Evolutionary conservation across 2,329 filamentous ascomycete genomes (phyloP).

Genomic region (Nannizziopsis barbatae): DNA sequence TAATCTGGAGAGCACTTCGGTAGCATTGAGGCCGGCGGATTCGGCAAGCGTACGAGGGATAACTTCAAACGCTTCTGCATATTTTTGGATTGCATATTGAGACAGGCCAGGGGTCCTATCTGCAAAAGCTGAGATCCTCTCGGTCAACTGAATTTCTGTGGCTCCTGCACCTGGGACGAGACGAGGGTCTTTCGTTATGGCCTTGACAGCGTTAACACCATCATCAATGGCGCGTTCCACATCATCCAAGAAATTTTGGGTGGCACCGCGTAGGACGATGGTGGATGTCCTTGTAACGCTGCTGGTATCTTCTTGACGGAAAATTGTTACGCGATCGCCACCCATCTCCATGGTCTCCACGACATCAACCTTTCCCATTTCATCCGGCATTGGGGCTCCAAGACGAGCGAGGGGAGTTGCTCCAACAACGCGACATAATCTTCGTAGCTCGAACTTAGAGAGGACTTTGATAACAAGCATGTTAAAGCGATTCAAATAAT

Average conservation of each 20-base stretch:
- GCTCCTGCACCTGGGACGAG: constrained; percentile 90
- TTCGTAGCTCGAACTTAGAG: constrained; percentile 93
- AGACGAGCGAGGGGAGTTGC: constrained; percentile 92
- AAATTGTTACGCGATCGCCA: constrained; percentile 94
- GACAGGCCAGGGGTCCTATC: constrained; percentile 87
- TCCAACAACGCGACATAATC: constrained; percentile 89
- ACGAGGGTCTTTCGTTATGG: constrained; percentile 84
- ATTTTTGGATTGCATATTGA: constrained; percentile 97
- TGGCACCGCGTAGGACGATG: constrained; percentile 85
- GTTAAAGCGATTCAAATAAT: constrained; percentile 95
- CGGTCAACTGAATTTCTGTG: constrained; percentile 84
- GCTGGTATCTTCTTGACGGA: constrained; percentile 72
- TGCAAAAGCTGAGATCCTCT: constrained; percentile 78
- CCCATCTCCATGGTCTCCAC: constrained; percentile 97
- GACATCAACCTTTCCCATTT: constrained; percentile 90
- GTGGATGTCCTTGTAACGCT: constrained; percentile 88
- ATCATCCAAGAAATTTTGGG: constrained; percentile 95
- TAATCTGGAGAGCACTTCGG: constrained; percentile 83
- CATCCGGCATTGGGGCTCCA: constrained; percentile 97
- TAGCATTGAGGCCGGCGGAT: constrained; percentile 89
- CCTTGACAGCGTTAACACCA: constrained; percentile 96
- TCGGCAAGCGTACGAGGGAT: constrained; percentile 89
- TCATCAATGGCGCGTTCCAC: constrained; percentile 95
- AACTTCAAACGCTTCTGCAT: constrained; percentile 93
- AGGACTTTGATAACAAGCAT: constrained; percentile 95